phyloP scores from a whole-genome alignment of 2,329 filamentous ascomycete species.

The Ophiostoma montium region DNA sequence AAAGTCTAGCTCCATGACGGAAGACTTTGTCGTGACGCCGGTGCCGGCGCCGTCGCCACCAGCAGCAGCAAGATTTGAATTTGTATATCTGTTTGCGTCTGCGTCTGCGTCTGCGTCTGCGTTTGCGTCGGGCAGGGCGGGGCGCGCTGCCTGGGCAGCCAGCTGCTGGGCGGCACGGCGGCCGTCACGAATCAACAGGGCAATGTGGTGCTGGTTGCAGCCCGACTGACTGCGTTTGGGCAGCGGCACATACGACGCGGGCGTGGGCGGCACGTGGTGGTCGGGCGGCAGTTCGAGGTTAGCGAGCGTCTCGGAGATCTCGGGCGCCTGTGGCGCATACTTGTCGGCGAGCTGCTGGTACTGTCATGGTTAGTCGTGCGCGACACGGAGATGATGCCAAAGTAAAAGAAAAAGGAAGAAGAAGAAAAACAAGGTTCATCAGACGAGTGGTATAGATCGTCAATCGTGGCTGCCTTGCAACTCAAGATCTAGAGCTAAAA shows the following conservation, averaged over 20 bases:
- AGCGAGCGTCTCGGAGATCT: slow-evolving; percentile 51
- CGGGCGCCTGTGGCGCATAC: slow-evolving; percentile 49
- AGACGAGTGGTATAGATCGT: slow-evolving; percentile 33
- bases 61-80: neutral
- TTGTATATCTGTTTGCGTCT: neutral
- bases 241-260: slow-evolving; percentile 39
- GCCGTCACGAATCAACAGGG: slow-evolving; percentile 50
- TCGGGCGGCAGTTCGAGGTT: slow-evolving; percentile 52
- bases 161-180: slow-evolving; percentile 42
- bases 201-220: slow-evolving; percentile 41
- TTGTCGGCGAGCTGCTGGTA: slow-evolving; percentile 53
- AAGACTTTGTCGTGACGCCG: slow-evolving; percentile 44
- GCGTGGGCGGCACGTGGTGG: slow-evolving; percentile 27
- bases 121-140: neutral
- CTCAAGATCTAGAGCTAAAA: slow-evolving; percentile 83
- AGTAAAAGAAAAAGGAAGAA: slow-evolving; percentile 8
- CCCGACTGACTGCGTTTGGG: slow-evolving; percentile 32
- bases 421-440: slow-evolving; percentile 20
- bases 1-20: slow-evolving; percentile 73
- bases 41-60: slow-evolving; percentile 15
- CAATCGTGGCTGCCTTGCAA: slow-evolving; percentile 48
- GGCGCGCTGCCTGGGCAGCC: slow-evolving; percentile 14
- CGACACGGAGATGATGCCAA: neutral
- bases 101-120: neutral
- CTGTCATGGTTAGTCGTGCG: slow-evolving; percentile 22